Percentiles rank a stretch among this genome's conserved stretches.
Conservation (phyloP, 345 rosid genomes). For the Adansonia digitata region DNA sequence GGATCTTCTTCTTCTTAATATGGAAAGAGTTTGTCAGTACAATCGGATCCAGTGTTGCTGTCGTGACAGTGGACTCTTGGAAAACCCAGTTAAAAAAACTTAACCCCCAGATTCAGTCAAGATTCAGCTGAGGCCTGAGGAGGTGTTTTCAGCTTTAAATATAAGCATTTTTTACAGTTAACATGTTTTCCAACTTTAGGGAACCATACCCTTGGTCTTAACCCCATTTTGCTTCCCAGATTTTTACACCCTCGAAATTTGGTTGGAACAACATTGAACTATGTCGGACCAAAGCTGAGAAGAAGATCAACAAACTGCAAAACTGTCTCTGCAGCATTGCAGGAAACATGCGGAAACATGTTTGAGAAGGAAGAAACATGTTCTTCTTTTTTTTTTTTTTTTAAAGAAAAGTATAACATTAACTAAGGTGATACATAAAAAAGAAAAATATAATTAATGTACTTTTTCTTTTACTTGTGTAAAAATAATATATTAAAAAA, state of each 20-base stretch:
- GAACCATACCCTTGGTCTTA: slow-evolving; percentile 3
- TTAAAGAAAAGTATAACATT: no score
- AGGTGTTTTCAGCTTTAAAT: neutral
- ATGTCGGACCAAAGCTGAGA: slow-evolving; percentile 10
- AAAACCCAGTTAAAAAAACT: neutral
- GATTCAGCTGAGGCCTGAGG: neutral
- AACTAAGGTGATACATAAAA: no score
- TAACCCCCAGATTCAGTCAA: neutral
- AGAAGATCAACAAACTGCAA: neutral
- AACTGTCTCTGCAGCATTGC: neutral
- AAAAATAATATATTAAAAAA: no score
- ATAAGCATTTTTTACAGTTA: neutral
- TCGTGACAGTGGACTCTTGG: neutral
- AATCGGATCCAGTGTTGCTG: neutral
- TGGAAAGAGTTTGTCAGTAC: neutral
- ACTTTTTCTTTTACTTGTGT: no score
- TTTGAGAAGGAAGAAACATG: neutral
- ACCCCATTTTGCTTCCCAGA: slow-evolving; percentile 5
- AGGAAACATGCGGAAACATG: slow-evolving; percentile 10
- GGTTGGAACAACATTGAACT: neutral
- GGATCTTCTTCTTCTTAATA: neutral
- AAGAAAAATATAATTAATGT: no score
- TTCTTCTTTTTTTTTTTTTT: neutral
- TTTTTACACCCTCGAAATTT: neutral
- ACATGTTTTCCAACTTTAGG: neutral